Base-by-base conservation (phyloP, 129 eudicot genomes). In the Chrysanthemum lavandulifolium region DNA sequence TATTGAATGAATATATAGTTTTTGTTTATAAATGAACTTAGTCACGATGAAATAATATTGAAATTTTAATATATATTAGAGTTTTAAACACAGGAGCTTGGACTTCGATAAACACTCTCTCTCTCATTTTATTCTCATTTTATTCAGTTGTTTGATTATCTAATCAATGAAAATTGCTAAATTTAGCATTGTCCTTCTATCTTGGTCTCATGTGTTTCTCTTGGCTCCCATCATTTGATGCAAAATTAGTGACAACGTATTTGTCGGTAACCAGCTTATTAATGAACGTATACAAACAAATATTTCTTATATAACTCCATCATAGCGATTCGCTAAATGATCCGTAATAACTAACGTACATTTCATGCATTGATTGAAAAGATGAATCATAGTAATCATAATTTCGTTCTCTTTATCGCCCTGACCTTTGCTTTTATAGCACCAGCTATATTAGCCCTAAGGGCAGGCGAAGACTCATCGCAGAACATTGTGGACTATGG, bases 191-290 rank as follows among this genome's bases (percentile, higher is more conserved):
- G 61, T 50, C 62, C 77, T 73, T 65, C 19, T 10, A 49, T 16
- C 9, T 14, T 29, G 68, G 61, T 29, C 61, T 36, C 50, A 61
- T 7, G 14, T 48, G 48, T 4, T n/a, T 56, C 52, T 54, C 27
- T 45, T 50, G 59, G 72, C 13, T 21, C 40, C 43, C 16, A 18
- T 27, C 57, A 23, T 19, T 67, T 1, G 58, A 47, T 13, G 59
- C 58, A 67, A 67, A 49, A 21, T 19, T 48, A 49, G 72, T 67
- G 8, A 12, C 14, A 23, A 62, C 9, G 47, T 62, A 14, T 62
- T 31, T 62, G 10, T 61, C 59, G 47, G 49, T 72, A 72, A 59
- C 19, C 76, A 59, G 25, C 76, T 59, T 72, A 62, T 62, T 49
- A 36, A 61, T 61, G 5, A 8, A 73, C 62, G 11, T 61, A 25